Evolutionary conservation across 352 stramenopile species (phyloP), one percentile per base, ranked within the genome.

Genomic region (Globisporangium recalcitrans): DNA sequence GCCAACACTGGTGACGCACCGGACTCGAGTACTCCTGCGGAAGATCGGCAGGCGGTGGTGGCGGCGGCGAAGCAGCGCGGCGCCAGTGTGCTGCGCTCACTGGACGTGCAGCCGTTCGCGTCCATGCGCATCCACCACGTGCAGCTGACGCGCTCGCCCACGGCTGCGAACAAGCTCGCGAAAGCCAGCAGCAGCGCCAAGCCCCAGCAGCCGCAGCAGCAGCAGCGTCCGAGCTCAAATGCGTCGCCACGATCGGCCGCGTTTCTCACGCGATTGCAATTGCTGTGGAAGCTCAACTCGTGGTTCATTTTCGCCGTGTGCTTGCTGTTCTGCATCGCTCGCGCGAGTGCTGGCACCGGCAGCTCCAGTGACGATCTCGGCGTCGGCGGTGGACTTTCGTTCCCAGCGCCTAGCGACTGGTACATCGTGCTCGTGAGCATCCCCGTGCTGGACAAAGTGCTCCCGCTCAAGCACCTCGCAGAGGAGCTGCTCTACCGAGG

Each of bases 401-500:
- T 44, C 22, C 27, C 19, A 53, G 62, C 27, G 26, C 24, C 31
- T n/a, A 67, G 53, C 57, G 70, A 88, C n/a, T 68, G 84, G 57
- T 93, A 95, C 72, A 68, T 95, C 34, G 84, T 91, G 48, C 70
- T 95, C 21, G 84, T 93, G 61, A 91, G 82, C 67, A 86, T 95
- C 52, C 86, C 86, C n/a, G 78, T 91, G 53, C 64, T 92, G 52
- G 82, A 95, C 60, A 88, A 87, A 61, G 81, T 93, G 60, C 72
- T 91, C 56, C 86, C 86, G 52, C 77, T 95, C 56, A 90, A 90
- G 60, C 78, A 88, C 59, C 59, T 95, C 38, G 84, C 83, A 10
- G 78, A 90, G 54, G 78, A 90, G 36, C 63, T 95, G 51, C 67
- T 93, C 22, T 70, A 79, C 34, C 82, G 84, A 36, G 86, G 86